Evolutionary conservation across 139 green algal genomes (phyloP).

Genomic region (Desmodesmus armatus): DNA sequence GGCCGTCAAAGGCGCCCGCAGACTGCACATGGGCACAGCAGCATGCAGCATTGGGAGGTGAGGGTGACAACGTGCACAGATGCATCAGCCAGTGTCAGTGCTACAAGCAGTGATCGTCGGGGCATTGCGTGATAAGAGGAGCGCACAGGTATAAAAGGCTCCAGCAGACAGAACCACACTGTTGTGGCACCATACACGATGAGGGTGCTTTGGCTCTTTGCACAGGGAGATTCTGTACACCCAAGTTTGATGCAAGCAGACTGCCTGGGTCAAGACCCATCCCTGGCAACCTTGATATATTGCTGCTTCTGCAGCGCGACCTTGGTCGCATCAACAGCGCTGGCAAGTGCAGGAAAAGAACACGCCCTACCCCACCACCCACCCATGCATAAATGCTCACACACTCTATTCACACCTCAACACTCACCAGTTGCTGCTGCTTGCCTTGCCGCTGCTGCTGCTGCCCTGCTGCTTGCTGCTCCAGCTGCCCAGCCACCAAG

Average conservation of each 20-base stretch:
- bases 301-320: not conserved
- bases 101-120: not conserved
- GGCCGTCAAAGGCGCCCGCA: constrained; percentile 19
- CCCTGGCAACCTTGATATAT: not conserved
- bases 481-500: constrained; percentile 9
- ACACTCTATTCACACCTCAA: not conserved
- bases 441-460: constrained; percentile 4
- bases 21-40: not conserved
- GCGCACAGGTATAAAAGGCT: too few relatives aligned
- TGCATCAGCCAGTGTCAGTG: not conserved
- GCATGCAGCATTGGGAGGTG: constrained; percentile 9
- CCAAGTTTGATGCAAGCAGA: too few relatives aligned
- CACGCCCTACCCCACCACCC: not conserved
- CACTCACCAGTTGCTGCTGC: constrained; percentile 7
- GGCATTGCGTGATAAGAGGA: too few relatives aligned
- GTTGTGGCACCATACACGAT: too few relatives aligned
- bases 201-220: too few relatives aligned
- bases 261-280: not conserved
- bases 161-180: too few relatives aligned
- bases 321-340: not conserved
- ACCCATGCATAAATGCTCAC: not conserved
- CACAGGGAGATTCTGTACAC: too few relatives aligned
- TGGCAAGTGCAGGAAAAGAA: not conserved
- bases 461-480: constrained; percentile 1
- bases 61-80: too few relatives aligned